Conservation (phyloP, 2,329 filamentous ascomycete genomes). For the Lachnellula subtilissima region DNA sequence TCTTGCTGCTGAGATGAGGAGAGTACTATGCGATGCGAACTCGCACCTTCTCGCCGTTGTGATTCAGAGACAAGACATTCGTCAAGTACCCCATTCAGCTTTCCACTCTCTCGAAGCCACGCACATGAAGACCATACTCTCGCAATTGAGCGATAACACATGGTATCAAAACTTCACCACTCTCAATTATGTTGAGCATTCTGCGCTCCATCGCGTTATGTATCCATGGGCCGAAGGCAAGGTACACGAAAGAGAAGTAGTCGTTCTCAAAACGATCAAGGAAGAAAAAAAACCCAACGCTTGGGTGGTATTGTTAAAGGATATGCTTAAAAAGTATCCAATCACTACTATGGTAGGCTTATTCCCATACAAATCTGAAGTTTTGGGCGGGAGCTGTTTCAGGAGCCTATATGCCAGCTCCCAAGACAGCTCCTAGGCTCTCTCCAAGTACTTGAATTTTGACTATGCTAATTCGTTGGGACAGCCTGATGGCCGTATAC, state of each 20-base stretch:
- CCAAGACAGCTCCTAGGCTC: no score
- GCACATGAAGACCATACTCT: conserved; percentile 26
- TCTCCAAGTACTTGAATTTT: no score
- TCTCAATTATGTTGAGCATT: conserved; percentile 14
- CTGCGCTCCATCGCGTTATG: conserved; percentile 8
- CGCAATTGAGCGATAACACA: conserved; percentile 20
- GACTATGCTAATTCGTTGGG: no score
- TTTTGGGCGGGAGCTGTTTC: no score
- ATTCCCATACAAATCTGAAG: no score
- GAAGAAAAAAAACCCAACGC: conserved; percentile 15
- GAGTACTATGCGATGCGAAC: conserved; percentile 15
- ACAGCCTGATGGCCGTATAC: conserved; percentile 5
- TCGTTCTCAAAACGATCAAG: conserved; percentile 24
- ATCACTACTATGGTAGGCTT: background rate
- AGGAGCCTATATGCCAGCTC: no score
- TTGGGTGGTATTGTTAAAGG: conserved; percentile 18
- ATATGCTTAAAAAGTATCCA: conserved; percentile 1
- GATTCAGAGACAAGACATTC: conserved; percentile 10
- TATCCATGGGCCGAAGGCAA: conserved; percentile 5
- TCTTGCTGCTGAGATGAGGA: conserved; percentile 25
- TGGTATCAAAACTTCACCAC: conserved; percentile 26
- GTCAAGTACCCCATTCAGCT: conserved; percentile 23
- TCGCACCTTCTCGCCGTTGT: conserved; percentile 23
- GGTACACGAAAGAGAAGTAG: conserved; percentile 14
- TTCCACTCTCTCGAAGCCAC: conserved; percentile 28